Evolutionary conservation across 1,284 basidiomycete genomes (phyloP), one percentile per base, ranked within the genome.

Genomic region (Trichosporon sp.): DNA sequence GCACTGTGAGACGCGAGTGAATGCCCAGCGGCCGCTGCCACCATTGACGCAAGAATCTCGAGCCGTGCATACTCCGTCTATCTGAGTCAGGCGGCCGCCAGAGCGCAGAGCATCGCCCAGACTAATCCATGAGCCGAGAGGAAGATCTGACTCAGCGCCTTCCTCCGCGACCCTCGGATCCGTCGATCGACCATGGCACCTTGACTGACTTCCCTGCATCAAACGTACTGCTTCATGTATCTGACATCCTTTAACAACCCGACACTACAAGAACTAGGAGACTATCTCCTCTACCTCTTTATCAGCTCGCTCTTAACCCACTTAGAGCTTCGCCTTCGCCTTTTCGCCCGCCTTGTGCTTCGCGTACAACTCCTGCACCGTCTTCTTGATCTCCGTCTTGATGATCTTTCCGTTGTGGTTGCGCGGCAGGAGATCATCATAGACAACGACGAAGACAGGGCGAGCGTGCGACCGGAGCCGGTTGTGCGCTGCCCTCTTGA

Each of bases 321-420:
- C 36, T 37, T 27, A 54, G 16, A 54, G 49, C 49, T 54, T 54
- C 25, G 49, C 49, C 46, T 52, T 52, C 14, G 16, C 49, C 49
- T 54, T 29, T 27, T 54, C 25, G 14, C 2, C 6, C 14, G 16
- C 11, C 49, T 54, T 52, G 46, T 52, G 31, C 44, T 52, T 52
- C n/a, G 25, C 27, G 21, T 56, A 66, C 44, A 59, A 63, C 23
- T 63, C 52, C 2, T 66, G 59, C 4, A 76, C 61, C 11, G 67
- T 58, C 33, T 68, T 52, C 59, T 61, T 65, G 40, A 56, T 32
- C 27, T 65, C 61, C 4, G 58, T 40, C 63, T 68, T 68, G 27
- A 68, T 14, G 27, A 68, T 60, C 61, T 68, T 68, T 32, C 66
- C 66, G 57, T 65, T 65, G 16, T 59, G 59, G 37, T 68, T 68